Conservation (phyloP, 352 stramenopile genomes). For the Globisporangium paddicum region DNA sequence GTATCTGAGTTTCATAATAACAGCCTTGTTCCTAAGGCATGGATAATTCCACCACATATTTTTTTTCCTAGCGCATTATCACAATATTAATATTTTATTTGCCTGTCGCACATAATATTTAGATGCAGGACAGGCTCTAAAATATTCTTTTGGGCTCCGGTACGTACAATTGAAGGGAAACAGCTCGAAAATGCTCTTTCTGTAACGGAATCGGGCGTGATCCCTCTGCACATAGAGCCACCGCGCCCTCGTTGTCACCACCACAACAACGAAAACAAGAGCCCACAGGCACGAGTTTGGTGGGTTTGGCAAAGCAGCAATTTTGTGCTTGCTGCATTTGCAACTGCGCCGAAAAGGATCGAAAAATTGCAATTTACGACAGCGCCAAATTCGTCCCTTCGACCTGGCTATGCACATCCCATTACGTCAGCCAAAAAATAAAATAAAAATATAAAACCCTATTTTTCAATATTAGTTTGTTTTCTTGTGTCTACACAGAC, state of each 20-base stretch:
- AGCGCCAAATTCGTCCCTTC: background rate
- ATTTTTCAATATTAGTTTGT: background rate
- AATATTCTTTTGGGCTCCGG: background rate
- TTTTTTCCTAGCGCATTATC: no score
- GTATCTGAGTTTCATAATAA: no score
- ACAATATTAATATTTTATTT: no score
- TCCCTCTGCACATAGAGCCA: background rate
- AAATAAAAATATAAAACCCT: no score
- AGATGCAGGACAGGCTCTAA: background rate
- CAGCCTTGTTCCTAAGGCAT: no score
- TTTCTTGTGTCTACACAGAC: background rate
- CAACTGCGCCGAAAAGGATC: background rate
- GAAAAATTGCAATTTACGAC: no score
- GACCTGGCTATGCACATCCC: conserved; percentile 4
- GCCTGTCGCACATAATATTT: no score
- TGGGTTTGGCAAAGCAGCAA: background rate
- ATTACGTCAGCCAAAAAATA: background rate
- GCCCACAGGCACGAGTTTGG: background rate
- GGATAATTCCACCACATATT: no score
- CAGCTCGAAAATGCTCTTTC: background rate
- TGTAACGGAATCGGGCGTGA: background rate
- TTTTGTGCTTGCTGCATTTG: background rate
- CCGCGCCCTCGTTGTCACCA: background rate
- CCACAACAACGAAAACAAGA: no score
- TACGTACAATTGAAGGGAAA: conserved; percentile 10